A percentile compares a stretch with the other conserved stretches of the same genome.
phyloP scores from a whole-genome alignment of 495 filamentous ascomycete species.

The Hyaloscypha bicolor region DNA sequence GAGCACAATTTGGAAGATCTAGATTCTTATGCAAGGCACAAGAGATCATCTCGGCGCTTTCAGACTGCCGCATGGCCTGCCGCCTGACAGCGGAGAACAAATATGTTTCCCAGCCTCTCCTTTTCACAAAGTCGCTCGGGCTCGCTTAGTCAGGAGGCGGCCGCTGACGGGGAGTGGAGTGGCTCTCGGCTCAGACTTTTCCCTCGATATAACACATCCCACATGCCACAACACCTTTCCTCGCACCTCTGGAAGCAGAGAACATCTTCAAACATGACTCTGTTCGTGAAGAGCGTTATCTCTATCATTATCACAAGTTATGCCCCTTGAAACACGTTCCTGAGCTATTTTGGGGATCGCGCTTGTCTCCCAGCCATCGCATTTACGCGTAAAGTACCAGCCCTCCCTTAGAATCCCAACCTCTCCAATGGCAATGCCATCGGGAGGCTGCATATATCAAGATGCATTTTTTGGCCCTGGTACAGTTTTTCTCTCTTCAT shows the following conservation, averaged over 20 bases:
- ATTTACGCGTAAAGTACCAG: slow-evolving; percentile 31
- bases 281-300: no score
- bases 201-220: background rate
- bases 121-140: background rate
- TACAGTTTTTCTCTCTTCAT: slow-evolving; percentile 18
- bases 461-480: slow-evolving; percentile 9
- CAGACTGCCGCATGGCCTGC: background rate
- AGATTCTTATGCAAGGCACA: slow-evolving; percentile 4
- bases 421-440: slow-evolving; percentile 17
- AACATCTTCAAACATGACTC: background rate
- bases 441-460: slow-evolving; percentile 22
- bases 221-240: background rate
- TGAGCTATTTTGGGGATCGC: slow-evolving; percentile 3
- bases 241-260: background rate
- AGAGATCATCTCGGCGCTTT: background rate
- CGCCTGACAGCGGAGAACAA: background rate
- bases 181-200: background rate
- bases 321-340: background rate
- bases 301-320: background rate
- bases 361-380: slow-evolving; percentile 22
- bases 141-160: background rate
- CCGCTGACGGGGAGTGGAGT: background rate
- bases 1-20: background rate
- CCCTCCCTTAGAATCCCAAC: slow-evolving; percentile 29
- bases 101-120: slow-evolving; percentile 13